Conservation (phyloP, 164 flowering plant species). For the Stephania yunnanensis region DNA sequence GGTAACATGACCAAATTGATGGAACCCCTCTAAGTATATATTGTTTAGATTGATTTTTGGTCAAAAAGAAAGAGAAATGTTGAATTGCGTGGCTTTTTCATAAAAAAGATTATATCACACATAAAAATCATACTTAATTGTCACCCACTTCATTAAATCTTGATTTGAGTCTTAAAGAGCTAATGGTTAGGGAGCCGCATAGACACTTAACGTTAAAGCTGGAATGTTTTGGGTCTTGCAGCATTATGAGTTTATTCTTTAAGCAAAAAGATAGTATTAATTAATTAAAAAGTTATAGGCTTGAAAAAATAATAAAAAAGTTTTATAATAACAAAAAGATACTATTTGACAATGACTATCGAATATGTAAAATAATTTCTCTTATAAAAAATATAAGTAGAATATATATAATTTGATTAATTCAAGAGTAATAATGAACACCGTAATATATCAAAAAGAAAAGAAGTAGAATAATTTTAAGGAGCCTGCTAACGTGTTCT, state of each 20-base stretch:
- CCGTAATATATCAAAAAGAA: too few relatives aligned
- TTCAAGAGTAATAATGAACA: too few relatives aligned
- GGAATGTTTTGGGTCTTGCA: background rate
- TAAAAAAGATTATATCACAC: background rate
- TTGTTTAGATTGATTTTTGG: background rate
- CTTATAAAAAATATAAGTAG: too few relatives aligned
- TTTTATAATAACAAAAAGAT: background rate
- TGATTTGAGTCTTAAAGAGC: constrained; percentile 1
- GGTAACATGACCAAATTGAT: constrained; percentile 21
- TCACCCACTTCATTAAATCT: background rate
- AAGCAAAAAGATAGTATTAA: too few relatives aligned
- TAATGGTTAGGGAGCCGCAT: constrained; percentile 1
- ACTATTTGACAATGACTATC: too few relatives aligned
- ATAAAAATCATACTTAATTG: constrained; percentile 7
- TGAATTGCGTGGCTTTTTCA: background rate
- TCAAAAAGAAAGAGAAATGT: constrained; percentile 1
- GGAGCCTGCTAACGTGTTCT: too few relatives aligned
- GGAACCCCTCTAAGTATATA: background rate
- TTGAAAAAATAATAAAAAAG: background rate
- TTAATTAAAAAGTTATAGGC: too few relatives aligned
- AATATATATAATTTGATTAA: too few relatives aligned
- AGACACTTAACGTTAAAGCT: background rate
- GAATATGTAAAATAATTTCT: too few relatives aligned
- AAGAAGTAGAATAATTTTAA: too few relatives aligned
- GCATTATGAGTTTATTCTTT: background rate